Conservation (phyloP, 139 green algal genomes). For the Tetraselmis chui region DNA sequence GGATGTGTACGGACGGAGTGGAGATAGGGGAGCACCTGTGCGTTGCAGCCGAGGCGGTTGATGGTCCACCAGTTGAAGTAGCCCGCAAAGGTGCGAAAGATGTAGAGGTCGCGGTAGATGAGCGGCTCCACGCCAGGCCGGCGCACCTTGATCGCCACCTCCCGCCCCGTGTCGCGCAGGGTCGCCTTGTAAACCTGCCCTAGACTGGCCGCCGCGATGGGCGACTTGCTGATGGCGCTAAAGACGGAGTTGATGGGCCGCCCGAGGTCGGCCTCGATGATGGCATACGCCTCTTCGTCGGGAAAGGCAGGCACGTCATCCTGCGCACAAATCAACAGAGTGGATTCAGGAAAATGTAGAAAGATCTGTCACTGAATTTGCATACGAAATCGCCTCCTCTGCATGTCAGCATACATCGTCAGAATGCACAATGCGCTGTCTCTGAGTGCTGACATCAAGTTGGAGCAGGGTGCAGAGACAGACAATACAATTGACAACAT, state of each 20-base stretch:
- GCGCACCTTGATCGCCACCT: conserved; percentile 89
- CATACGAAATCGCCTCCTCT: no score
- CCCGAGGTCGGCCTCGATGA: conserved; percentile 85
- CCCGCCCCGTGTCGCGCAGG: conserved; percentile 73
- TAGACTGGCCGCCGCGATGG: conserved; percentile 86
- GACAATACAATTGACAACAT: no score
- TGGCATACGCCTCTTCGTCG: conserved; percentile 70
- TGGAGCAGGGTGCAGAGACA: background rate
- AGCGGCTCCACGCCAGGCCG: conserved; percentile 84
- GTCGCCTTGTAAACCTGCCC: conserved; percentile 73
- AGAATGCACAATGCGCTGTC: background rate
- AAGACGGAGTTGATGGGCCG: conserved; percentile 77
- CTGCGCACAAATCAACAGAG: conserved; percentile 36
- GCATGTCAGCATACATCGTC: no score
- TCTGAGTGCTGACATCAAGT: background rate
- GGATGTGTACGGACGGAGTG: no score
- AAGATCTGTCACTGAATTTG: no score
- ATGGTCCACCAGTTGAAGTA: conserved; percentile 54
- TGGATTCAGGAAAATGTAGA: no score
- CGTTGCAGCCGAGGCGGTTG: conserved; percentile 6
- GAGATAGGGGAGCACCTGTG: no score
- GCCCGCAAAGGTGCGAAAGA: conserved; percentile 79
- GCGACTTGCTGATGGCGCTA: conserved; percentile 67
- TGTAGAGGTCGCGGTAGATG: conserved; percentile 90
- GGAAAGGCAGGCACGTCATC: conserved; percentile 84